Conservation (phyloP, 177 flowering plant species). For the Vitis hybrid region DNA sequence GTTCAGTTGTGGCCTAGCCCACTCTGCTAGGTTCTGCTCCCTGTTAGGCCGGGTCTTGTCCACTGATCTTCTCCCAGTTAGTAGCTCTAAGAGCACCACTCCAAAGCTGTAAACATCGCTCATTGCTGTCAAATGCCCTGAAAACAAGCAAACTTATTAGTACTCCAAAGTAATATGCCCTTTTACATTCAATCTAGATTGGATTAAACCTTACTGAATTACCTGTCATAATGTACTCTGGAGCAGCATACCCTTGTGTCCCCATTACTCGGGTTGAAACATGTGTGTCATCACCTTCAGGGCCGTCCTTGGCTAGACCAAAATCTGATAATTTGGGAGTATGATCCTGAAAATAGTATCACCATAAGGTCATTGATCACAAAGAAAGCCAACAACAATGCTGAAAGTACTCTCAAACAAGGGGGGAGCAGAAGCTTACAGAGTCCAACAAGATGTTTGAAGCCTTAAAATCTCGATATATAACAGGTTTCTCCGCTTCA, state of each 20-base stretch:
- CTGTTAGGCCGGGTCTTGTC: conserved; percentile 55
- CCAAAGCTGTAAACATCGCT: conserved; percentile 82
- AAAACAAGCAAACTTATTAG: not conserved
- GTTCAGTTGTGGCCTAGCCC: conserved; percentile 56
- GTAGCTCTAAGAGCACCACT: conserved; percentile 60
- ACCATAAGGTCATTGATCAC: too few species aligned
- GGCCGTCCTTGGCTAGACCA: conserved; percentile 78
- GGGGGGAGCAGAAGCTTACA: conserved; percentile 29
- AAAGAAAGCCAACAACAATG: too few species aligned
- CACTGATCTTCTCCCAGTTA: conserved; percentile 60
- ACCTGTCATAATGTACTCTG: conserved; percentile 81
- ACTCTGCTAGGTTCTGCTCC: conserved; percentile 60
- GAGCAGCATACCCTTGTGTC: conserved; percentile 79
- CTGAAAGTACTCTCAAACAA: too few species aligned
- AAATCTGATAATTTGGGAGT: conserved; percentile 70
- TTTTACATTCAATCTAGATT: not conserved
- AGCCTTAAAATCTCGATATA: conserved; percentile 68
- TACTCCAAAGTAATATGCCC: not conserved
- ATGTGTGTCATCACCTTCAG: conserved; percentile 74
- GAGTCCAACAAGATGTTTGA: conserved; percentile 74
- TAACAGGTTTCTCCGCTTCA: conserved; percentile 66
- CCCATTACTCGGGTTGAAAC: conserved; percentile 80
- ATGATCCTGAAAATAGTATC: conserved; percentile 44
- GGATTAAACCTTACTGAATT: conserved; percentile 3
- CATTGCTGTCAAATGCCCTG: conserved; percentile 70